Evolutionary conservation across 306 rosid species (phyloP).

Genomic region (Coriaria nepalensis): DNA sequence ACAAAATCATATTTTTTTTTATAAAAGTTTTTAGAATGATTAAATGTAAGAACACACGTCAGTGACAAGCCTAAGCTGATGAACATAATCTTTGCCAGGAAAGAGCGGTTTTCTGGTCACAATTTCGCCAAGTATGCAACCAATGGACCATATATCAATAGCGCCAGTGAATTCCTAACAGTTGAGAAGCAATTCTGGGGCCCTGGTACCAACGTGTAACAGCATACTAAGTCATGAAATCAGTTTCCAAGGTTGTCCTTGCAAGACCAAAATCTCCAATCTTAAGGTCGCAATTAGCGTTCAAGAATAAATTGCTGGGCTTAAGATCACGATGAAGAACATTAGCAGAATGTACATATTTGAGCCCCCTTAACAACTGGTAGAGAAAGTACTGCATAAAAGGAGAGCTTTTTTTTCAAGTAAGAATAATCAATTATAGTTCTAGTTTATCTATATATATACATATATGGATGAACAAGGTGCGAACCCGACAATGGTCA

Average conservation of each 20-base stretch:
- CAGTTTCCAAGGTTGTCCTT: slow-evolving; percentile 97
- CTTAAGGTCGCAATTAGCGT: slow-evolving; percentile 95
- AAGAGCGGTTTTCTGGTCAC: slow-evolving; percentile 75
- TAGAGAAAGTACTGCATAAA: slow-evolving; percentile 74
- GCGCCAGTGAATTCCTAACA: slow-evolving; percentile 95
- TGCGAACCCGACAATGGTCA: slow-evolving; percentile 92
- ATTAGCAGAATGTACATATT: slow-evolving; percentile 79
- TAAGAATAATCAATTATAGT: background rate
- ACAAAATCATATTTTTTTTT: background rate
- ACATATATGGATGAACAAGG: slow-evolving; percentile 11
- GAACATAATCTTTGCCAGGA: slow-evolving; percentile 93
- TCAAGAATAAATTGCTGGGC: slow-evolving; percentile 87
- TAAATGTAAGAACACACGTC: slow-evolving; percentile 35
- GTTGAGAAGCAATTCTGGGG: slow-evolving; percentile 88
- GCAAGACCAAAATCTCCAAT: slow-evolving; percentile 97
- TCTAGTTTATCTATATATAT: slow-evolving; percentile 14
- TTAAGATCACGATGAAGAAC: slow-evolving; percentile 94
- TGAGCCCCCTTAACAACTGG: slow-evolving; percentile 91
- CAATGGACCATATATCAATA: slow-evolving; percentile 96
- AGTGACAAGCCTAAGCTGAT: slow-evolving; percentile 83
- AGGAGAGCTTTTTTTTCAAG: slow-evolving; percentile 1
- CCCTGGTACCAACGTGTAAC: slow-evolving; percentile 98
- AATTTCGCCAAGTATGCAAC: slow-evolving; percentile 93
- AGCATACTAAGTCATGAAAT: slow-evolving; percentile 96
- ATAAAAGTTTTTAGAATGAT: slow-evolving; percentile 2